These are phyloP conservation scores for Neonectria neomacrospora DNA, from an alignment of 2,329 filamentous ascomycete species.

Conservation along the genomic window DNA sequence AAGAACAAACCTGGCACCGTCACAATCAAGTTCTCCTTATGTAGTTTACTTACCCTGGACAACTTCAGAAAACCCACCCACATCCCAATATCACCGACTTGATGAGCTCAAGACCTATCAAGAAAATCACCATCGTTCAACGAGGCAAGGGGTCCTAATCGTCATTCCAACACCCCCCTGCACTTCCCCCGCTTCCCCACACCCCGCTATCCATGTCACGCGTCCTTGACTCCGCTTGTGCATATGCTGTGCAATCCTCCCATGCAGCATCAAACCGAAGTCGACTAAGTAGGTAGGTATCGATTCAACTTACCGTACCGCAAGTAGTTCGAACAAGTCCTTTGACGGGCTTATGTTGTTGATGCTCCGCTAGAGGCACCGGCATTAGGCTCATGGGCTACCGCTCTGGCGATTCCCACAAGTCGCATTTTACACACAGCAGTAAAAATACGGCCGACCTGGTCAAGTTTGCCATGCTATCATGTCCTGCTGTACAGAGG, in stretches of 20 bases:
- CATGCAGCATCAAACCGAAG: constrained; percentile 4
- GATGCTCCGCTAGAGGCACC: background rate
- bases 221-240: constrained; percentile 19
- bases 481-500: background rate
- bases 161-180: constrained; percentile 2
- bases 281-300: background rate
- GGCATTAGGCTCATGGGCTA: background rate
- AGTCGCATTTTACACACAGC: background rate
- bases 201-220: constrained; percentile 21
- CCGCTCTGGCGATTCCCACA: background rate
- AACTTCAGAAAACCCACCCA: background rate
- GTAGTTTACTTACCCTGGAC: background rate
- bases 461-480: background rate
- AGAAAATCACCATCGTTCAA: background rate
- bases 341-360: background rate
- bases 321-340: background rate
- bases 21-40: background rate
- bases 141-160: background rate
- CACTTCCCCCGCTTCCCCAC: constrained; percentile 22
- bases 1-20: background rate
- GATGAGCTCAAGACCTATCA: background rate
- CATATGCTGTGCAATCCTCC: constrained; percentile 18
- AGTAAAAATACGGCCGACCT: background rate
- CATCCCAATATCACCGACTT: too few species aligned
- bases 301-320: background rate